Evolutionary conservation across 2,329 filamentous ascomycete species (phyloP), one percentile per base, ranked within the genome.

Genomic region (Sporothrix humicola): DNA sequence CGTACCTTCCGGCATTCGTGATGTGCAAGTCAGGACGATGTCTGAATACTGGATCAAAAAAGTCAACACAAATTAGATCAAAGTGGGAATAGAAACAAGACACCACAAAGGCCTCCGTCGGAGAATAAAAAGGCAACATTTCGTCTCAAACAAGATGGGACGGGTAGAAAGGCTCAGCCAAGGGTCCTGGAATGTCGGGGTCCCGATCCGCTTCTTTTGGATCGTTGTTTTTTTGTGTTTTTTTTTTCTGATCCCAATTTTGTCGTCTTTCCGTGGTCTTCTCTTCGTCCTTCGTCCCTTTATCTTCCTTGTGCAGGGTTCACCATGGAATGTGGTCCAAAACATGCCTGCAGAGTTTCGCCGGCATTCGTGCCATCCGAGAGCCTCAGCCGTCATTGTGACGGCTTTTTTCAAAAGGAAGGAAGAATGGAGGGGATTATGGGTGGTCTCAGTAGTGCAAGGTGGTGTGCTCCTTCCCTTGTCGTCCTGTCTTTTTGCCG

Each of bases 341-440:
- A 52, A 37, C 20, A 48, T 8, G 46, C 61, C 2, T 63, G 61
- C 37, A 15, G 17, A 20, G 61, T 59, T 13, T 63, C 42, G 52
- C 48, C 65, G 46, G 65, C 50, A 42, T 23, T 54, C 26, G 20
- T 44, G 17, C 66, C 23, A 8, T 54, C 31, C 65, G 66, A 56
- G 50, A 48, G 66, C 48, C 50, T 56, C 48, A 23, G 17, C 50
- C 66, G 66, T 69, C 66, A 69, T 69, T 23, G 66, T 52, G 65
- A 69, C 65, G 46, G 44, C 44, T 63, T 20, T 20, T 23, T n/a
- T 7, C 4, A 31, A 12, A 44, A 23, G n/a, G 4, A 10, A 37
- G 44, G 44, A 48, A 17, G 63, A 23, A 66, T 20, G 37, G 42
- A 61, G 13, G 13, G 46, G 10, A 26, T 12, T 12, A 4, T 26